These are phyloP conservation scores for Periconia sp. DNA, from an alignment of 2,329 filamentous ascomycete genomes.

Conservation along the genomic window DNA sequence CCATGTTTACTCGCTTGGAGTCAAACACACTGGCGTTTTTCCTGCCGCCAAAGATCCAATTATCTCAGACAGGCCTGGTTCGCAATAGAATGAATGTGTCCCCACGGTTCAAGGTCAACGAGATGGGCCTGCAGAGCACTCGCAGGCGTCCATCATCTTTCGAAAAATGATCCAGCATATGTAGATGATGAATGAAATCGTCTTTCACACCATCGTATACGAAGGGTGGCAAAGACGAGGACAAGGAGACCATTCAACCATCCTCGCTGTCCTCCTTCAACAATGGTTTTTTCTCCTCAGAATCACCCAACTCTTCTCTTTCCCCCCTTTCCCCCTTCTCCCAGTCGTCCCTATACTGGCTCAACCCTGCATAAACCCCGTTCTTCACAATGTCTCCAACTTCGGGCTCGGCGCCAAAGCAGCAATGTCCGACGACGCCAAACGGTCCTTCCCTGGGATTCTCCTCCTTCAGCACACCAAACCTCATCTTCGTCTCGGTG, in stretches of 20 bases:
- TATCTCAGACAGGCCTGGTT: too few species aligned
- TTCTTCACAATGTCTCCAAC: slow-evolving; percentile 42
- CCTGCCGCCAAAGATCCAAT: too few species aligned
- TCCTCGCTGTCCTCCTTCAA: slow-evolving; percentile 2
- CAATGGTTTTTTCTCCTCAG: slow-evolving; percentile 15
- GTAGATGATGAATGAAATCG: too few species aligned
- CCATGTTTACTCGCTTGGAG: too few species aligned
- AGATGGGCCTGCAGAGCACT: too few species aligned
- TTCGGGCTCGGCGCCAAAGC: slow-evolving; percentile 42
- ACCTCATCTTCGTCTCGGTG: slow-evolving; percentile 39
- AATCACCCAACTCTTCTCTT: slow-evolving; percentile 6
- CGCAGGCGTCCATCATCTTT: too few species aligned
- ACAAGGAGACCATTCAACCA: background rate
- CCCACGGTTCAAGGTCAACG: too few species aligned
- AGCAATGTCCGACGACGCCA: slow-evolving; percentile 41
- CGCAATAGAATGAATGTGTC: too few species aligned
- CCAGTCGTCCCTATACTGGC: slow-evolving; percentile 14
- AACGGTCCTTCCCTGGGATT: slow-evolving; percentile 32
- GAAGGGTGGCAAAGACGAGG: too few species aligned
- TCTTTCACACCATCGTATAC: too few species aligned
- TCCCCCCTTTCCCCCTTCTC: background rate
- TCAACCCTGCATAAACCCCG: slow-evolving; percentile 40
- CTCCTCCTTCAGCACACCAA: slow-evolving; percentile 43
- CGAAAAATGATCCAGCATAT: too few species aligned
- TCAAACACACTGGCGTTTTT: too few species aligned